Conservation (phyloP, 1,284 basidiomycete species). For the Trichosporon coremiiforme region DNA sequence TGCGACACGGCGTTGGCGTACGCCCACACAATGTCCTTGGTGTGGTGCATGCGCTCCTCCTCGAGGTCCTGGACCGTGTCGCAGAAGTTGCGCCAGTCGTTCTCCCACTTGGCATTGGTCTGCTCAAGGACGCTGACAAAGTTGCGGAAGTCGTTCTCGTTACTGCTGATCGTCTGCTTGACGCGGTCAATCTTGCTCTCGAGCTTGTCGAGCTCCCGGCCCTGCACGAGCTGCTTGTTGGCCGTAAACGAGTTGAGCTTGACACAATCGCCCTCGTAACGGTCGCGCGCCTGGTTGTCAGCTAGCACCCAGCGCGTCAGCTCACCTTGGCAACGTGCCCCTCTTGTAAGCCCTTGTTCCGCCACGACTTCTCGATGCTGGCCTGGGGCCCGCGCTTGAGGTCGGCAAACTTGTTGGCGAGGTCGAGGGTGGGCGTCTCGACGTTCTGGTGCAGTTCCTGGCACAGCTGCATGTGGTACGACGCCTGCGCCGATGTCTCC, state of each 20-base stretch:
- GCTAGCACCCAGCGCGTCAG: neutral
- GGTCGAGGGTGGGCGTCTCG: constrained; percentile 67
- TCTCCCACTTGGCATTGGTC: constrained; percentile 84
- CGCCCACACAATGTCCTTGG: constrained; percentile 93
- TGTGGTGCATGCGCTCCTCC: constrained; percentile 88
- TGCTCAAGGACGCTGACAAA: constrained; percentile 80
- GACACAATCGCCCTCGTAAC: constrained; percentile 91
- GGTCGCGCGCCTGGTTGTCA: constrained; percentile 70
- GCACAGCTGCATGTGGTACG: constrained; percentile 64
- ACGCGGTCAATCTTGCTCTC: constrained; percentile 83
- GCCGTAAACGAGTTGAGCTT: constrained; percentile 95
- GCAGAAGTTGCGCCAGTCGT: constrained; percentile 90
- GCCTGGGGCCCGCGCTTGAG: constrained; percentile 68
- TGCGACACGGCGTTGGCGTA: constrained; percentile 95
- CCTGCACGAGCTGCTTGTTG: constrained; percentile 88
- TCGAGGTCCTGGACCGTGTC: constrained; percentile 93
- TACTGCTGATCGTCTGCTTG: constrained; percentile 81
- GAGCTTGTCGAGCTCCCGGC: constrained; percentile 90
- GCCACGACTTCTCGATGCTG: constrained; percentile 82
- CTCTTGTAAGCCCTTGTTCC: constrained; percentile 80
- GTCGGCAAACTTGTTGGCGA: constrained; percentile 68
- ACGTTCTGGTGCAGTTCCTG: constrained; percentile 76
- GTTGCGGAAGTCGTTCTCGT: constrained; percentile 88
- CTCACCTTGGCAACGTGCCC: constrained; percentile 71
- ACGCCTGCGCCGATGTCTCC: constrained; percentile 78